Conservation (phyloP, 768 basidiomycete genomes). For the Multifurca ochricompacta region DNA sequence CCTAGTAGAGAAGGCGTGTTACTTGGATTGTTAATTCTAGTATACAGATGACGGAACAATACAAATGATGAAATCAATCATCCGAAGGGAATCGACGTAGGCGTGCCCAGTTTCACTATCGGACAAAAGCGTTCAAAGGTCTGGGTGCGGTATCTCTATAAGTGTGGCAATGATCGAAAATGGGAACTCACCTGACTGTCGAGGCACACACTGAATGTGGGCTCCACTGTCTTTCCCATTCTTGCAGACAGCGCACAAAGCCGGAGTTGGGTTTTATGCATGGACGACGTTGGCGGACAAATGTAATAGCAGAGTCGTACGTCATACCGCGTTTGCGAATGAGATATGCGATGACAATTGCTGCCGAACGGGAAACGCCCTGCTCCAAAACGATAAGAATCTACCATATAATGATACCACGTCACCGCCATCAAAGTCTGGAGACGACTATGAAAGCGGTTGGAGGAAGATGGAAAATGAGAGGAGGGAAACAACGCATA, state of each 20-base stretch:
- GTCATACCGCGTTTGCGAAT: constrained; percentile 68
- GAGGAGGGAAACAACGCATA: constrained; percentile 28
- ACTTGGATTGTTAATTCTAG: not conserved
- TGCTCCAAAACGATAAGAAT: constrained; percentile 24
- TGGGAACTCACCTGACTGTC: constrained; percentile 5
- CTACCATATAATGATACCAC: not conserved
- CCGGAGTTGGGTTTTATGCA: constrained; percentile 76
- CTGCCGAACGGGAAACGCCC: constrained; percentile 73
- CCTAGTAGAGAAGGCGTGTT: not conserved
- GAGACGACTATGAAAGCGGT: constrained; percentile 6
- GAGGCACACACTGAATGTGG: constrained; percentile 1
- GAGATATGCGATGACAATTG: constrained; percentile 76
- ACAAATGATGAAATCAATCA: not conserved
- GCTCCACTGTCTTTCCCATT: constrained; percentile 20
- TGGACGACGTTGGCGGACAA: constrained; percentile 56
- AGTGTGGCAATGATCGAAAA: not conserved
- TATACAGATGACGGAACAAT: constrained; percentile 10
- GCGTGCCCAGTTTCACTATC: not conserved
- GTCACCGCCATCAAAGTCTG: constrained; percentile 8
- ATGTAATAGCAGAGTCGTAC: constrained; percentile 54
- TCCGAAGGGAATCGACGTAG: not conserved
- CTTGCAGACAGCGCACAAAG: constrained; percentile 38
- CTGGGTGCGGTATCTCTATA: not conserved
- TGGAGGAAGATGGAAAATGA: not conserved
- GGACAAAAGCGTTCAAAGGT: constrained; percentile 10